Evolutionary conservation across 129 eudicot genomes (phyloP), one percentile per base, ranked within the genome.

Genomic region (Apium graveolens): DNA sequence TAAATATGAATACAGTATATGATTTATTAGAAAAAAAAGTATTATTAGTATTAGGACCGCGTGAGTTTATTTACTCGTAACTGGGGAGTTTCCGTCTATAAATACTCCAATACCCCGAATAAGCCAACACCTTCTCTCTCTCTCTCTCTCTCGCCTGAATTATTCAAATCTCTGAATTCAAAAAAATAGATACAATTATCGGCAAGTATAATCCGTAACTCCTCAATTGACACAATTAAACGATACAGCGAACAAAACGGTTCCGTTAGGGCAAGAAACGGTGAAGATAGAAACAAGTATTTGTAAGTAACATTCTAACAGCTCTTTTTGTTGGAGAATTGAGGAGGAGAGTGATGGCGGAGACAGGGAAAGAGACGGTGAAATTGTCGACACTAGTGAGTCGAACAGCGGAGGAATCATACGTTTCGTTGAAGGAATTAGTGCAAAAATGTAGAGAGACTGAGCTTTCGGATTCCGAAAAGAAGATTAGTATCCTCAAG

Each of bases 321-420:
- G 1, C 7, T 20, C 9, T 53, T 18, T 26, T 8, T n/a, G 37
- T 65, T 29, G 37, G 5, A 5, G 21, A 60, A 3, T 60, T 9
- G 38, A 5, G 4, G 14, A 1, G 39, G 38, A 29, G 10, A 60
- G 5, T 3, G 5, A 93, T 91, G 96, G 90, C 83, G 91, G 99
- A 90, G 66, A 39, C 89, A 73, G 97, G 96, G 84, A 90, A 95
- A 69, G 91, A 95, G 76, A 88, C 97, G 87, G 96, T 92, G 81
- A 93, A 92, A 71, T 92, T 95, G 76, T 88, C 96, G 82, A 81
- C 97, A 34, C 86, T 95, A 80, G 96, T 95, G 83, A 86, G 78
- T 11, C 90, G 96, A 35, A 89, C 96, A n/a, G 96, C 99, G 46
- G 97, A 88, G 87, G 99, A 95, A 69, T 92, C 99, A 0, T 95